A percentile compares a stretch with the other conserved stretches of the same genome.
Conservation (phyloP, 306 rosid genomes). For the Castanopsis chinensis region DNA sequence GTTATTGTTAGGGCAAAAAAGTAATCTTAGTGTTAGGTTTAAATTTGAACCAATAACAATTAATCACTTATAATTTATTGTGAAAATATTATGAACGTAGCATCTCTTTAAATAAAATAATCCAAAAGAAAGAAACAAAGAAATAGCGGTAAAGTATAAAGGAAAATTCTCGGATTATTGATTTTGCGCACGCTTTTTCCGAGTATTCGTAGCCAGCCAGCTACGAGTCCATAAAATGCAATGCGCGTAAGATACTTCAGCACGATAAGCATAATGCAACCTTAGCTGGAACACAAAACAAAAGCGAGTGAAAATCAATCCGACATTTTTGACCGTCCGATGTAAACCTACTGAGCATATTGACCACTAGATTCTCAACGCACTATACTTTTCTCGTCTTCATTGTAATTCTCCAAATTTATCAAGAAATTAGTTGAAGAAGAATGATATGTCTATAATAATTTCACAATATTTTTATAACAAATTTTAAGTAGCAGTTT, state of each 20-base stretch:
- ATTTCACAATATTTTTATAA: no score
- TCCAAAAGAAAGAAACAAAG: neutral
- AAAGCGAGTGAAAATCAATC: neutral
- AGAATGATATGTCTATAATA: no score
- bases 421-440: no score
- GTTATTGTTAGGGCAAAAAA: no score
- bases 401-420: neutral
- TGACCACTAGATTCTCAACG: neutral
- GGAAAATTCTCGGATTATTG: no score
- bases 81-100: no score
- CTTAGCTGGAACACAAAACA: neutral
- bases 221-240: slow-evolving; percentile 1
- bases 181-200: neutral
- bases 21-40: no score
- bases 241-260: neutral
- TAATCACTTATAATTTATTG: no score
- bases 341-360: neutral
- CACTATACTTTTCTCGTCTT: neutral
- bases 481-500: no score
- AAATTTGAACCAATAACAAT: no score
- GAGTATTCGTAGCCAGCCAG: neutral
- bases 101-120: no score
- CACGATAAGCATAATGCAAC: neutral
- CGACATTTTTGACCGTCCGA: neutral
- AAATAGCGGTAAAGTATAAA: neutral